Percentiles rank a stretch among this genome's conserved stretches.
phyloP scores from a whole-genome alignment of 1,284 basidiomycete genomes.

The Heterobasidion occidentale region DNA sequence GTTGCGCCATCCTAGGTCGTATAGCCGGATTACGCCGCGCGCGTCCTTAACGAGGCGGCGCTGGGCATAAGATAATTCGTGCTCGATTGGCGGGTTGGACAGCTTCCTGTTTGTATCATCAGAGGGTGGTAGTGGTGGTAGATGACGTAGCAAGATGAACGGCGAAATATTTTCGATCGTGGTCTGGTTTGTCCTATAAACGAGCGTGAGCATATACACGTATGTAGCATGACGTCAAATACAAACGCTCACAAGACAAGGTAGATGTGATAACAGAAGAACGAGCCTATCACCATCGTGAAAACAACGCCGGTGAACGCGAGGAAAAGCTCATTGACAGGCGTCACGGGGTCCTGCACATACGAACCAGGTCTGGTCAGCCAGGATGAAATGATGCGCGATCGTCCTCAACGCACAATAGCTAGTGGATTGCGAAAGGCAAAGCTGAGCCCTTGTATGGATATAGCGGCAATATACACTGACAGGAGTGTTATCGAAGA shows the following conservation, averaged over 20 bases:
- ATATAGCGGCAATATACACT: constrained; percentile 52
- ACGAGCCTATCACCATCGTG: constrained; percentile 65
- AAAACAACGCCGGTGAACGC: constrained; percentile 57
- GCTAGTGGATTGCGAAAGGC: constrained; percentile 56
- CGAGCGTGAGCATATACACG: not conserved
- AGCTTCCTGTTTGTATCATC: constrained; percentile 29
- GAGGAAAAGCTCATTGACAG: constrained; percentile 66
- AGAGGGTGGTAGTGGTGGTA: constrained; percentile 46
- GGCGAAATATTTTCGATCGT: constrained; percentile 78
- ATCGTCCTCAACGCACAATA: constrained; percentile 38
- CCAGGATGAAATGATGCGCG: too few species aligned
- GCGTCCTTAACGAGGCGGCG: constrained; percentile 60
- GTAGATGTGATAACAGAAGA: constrained; percentile 74
- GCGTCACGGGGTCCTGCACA: constrained; percentile 52
- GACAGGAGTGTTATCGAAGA: constrained; percentile 59
- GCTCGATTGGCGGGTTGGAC: constrained; percentile 66
- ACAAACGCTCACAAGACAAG: constrained; percentile 56
- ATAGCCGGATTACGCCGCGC: constrained; percentile 59
- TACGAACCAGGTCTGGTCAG: not conserved
- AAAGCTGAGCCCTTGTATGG: constrained; percentile 50
- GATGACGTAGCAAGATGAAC: constrained; percentile 62
- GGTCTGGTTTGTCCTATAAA: constrained; percentile 73
- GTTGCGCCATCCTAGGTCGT: constrained; percentile 68
- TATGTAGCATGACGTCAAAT: too few species aligned
- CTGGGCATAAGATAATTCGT: constrained; percentile 67